Evolutionary conservation across 1,284 basidiomycete species (phyloP), one percentile per base, ranked within the genome.

Genomic region (Papiliotrema terrestris): DNA sequence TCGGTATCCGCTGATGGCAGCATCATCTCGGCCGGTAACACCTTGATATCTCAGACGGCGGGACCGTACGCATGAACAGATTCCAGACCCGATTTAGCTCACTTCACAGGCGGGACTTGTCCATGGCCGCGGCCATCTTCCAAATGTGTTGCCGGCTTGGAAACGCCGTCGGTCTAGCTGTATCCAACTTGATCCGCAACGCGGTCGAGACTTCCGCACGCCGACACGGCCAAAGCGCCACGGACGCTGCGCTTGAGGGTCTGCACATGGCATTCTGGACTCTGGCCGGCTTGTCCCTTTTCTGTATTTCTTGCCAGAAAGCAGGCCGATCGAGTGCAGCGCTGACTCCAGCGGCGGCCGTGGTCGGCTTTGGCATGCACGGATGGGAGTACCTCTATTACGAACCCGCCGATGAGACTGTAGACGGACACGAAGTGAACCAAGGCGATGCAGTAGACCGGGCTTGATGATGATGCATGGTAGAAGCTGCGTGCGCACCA

Each of bases 231-330:
- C 5, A 11, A 11, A 11, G 11, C 29, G 9, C 15, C 11, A 8
- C 44, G 3, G 13, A 22, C 4, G 15, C n/a, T 15, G 43, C 25
- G 6, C 32, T 53, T 17, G 20, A 38, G 23, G 55, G 58, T 8
- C 41, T 60, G 8, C n/a, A 45, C 44, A 55, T 49, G 6, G 55
- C 47, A 1, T 57, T 60, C 23, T 60, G 58, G 58, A 35, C 46
- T 38, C 54, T 50, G 26, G 29, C 51, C 20, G 55, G 41, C 1
- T 56, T 29, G 35, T 25, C 49, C 13, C 25, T 20, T 11, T 8
- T 42, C 15, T 44, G 54, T 59, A 25, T 45, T 54, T 20, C 8
- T 2, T 9, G 5, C 23, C 15, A 32, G 11, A 32, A 11, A 32
- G 29, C 13, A 3, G 19, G 20, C 11, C 3, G 6, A 11, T 32